Conservation (phyloP, 2,329 filamentous ascomycete species). For the Harringtonia aguacate region DNA sequence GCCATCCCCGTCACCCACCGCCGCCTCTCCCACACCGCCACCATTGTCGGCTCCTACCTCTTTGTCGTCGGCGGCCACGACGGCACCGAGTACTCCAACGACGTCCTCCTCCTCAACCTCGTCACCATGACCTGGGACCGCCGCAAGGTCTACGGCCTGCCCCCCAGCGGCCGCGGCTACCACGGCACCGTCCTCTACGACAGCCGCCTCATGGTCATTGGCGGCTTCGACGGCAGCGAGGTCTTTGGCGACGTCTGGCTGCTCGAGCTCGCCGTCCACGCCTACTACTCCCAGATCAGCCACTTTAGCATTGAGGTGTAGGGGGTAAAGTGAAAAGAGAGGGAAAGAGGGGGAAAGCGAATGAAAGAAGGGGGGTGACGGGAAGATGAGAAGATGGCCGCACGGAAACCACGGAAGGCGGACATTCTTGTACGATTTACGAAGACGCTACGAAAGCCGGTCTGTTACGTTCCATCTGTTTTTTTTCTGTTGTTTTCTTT, state of each 20-base stretch:
- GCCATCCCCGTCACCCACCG: slow-evolving; percentile 50
- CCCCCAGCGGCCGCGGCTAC: slow-evolving; percentile 54
- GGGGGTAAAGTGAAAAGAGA: neutral
- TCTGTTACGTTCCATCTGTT: neutral
- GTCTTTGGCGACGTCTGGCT: slow-evolving; percentile 60
- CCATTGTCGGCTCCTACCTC: slow-evolving; percentile 58
- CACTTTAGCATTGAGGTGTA: slow-evolving; percentile 60
- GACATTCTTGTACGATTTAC: neutral
- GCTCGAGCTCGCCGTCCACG: slow-evolving; percentile 57
- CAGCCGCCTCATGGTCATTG: slow-evolving; percentile 51
- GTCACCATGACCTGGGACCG: slow-evolving; percentile 67
- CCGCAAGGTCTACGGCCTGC: slow-evolving; percentile 51
- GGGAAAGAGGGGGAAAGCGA: neutral
- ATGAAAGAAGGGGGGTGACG: neutral
- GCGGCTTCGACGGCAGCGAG: slow-evolving; percentile 57
- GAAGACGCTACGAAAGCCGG: neutral
- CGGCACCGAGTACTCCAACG: slow-evolving; percentile 58
- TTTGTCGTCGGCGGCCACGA: slow-evolving; percentile 63
- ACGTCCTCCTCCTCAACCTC: slow-evolving; percentile 57
- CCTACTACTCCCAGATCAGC: slow-evolving; percentile 64
- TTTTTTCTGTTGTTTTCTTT: neutral
- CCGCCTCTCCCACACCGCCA: slow-evolving; percentile 57
- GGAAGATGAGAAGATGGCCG: neutral
- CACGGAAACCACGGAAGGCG: neutral
- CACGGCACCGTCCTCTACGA: slow-evolving; percentile 57